These are phyloP conservation scores for Dalbergia cultrata DNA, from an alignment of 306 rosid genomes.

Conservation along the genomic window DNA sequence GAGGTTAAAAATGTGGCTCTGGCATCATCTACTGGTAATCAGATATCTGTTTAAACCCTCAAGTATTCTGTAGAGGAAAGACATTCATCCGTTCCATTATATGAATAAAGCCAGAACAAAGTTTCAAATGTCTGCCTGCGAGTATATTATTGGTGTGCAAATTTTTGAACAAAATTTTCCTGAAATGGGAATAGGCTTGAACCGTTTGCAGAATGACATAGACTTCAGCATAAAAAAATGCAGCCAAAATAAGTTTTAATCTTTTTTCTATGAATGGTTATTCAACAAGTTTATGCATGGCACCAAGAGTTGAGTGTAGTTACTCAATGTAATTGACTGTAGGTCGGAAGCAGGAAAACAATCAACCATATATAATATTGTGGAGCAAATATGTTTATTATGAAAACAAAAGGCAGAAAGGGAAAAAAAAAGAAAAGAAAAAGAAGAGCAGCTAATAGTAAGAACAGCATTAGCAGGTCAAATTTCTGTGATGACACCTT, in stretches of 20 bases:
- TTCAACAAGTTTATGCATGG: neutral
- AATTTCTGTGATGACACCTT: constrained; percentile 34
- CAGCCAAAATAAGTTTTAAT: neutral
- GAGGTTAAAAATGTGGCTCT: neutral
- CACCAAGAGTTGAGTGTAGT: neutral
- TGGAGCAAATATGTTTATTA: constrained; percentile 5
- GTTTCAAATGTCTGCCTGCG: neutral
- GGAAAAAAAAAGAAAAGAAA: neutral
- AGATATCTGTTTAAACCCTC: neutral
- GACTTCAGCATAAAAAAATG: neutral
- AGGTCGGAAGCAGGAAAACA: neutral
- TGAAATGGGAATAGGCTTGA: neutral
- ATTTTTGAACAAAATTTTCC: too few species aligned
- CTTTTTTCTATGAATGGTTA: neutral
- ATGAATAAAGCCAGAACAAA: too few species aligned
- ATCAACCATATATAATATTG: neutral
- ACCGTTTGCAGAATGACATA: neutral
- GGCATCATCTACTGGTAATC: neutral
- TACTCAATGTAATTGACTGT: neutral
- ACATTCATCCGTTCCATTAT: too few species aligned
- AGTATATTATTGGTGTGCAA: neutral
- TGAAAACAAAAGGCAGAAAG: neutral
- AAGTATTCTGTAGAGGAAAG: neutral
- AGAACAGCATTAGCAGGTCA: constrained; percentile 31
- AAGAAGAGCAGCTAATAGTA: constrained; percentile 2